Evolutionary conservation across 2,329 filamentous ascomycete species (phyloP).

Genomic region (Stenocarpella maydis): DNA sequence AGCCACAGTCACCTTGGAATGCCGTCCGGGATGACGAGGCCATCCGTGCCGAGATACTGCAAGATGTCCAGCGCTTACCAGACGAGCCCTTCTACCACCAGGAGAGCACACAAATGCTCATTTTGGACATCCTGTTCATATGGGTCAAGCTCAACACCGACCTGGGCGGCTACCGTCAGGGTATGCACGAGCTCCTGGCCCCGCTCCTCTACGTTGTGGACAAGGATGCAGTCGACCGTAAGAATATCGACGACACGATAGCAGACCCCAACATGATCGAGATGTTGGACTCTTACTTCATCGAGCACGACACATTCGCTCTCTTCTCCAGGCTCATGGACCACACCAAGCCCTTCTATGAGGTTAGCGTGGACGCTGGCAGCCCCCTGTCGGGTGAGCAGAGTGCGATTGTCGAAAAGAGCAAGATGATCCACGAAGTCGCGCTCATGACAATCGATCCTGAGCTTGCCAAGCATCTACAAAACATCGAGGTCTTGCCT

Average conservation of each 20-base stretch:
- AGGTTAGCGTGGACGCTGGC: slow-evolving; percentile 59
- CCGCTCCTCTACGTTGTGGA: slow-evolving; percentile 87
- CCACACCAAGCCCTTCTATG: slow-evolving; percentile 85
- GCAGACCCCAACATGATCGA: slow-evolving; percentile 66
- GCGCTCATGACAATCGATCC: slow-evolving; percentile 81
- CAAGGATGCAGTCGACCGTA: slow-evolving; percentile 75
- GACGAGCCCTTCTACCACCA: slow-evolving; percentile 92
- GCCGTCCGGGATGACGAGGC: slow-evolving; percentile 85
- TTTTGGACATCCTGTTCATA: slow-evolving; percentile 90
- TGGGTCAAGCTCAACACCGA: slow-evolving; percentile 92
- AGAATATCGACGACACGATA: slow-evolving; percentile 44
- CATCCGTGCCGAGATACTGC: slow-evolving; percentile 86
- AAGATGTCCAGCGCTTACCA: slow-evolving; percentile 93
- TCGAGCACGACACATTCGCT: slow-evolving; percentile 91
- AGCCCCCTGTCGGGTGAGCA: slow-evolving; percentile 48
- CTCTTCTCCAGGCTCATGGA: slow-evolving; percentile 91
- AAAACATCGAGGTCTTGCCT: slow-evolving; percentile 86
- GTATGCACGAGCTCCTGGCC: slow-evolving; percentile 96
- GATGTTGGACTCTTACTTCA: slow-evolving; percentile 74
- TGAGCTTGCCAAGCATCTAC: slow-evolving; percentile 82
- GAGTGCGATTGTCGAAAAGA: slow-evolving; percentile 82
- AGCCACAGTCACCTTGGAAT: slow-evolving; percentile 85
- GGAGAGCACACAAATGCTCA: slow-evolving; percentile 77
- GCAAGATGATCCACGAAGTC: slow-evolving; percentile 85
- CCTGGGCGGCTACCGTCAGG: slow-evolving; percentile 91